phyloP scores from a whole-genome alignment of 2,329 filamentous ascomycete species.

The Triangularia setosa region DNA sequence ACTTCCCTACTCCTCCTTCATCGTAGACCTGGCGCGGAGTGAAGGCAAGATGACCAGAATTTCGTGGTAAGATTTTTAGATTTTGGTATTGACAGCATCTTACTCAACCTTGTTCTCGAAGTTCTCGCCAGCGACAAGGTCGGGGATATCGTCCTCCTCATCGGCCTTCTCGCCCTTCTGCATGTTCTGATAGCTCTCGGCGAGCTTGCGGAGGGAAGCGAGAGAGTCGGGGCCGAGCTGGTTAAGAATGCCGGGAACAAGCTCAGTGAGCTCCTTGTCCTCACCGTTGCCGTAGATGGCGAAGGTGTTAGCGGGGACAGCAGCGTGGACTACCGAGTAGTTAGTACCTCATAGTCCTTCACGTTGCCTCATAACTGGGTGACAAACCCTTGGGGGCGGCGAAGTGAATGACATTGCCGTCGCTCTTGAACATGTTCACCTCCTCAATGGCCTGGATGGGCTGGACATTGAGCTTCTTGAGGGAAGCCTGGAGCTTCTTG shows the following conservation, averaged over 20 bases:
- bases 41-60: constrained; percentile 9
- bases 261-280: constrained; percentile 99
- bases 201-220: constrained; percentile 94
- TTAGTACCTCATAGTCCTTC: constrained; percentile 15
- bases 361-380: not conserved
- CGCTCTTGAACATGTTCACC: constrained; percentile 99
- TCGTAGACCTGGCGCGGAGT: not conserved
- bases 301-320: constrained; percentile 97
- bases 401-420: constrained; percentile 99
- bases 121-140: constrained; percentile 94
- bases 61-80: constrained; percentile 13
- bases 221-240: constrained; percentile 98
- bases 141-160: constrained; percentile 90
- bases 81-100: constrained; percentile 23
- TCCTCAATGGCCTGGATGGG: constrained; percentile 99
- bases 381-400: constrained; percentile 89
- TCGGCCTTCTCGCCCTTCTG: constrained; percentile 83
- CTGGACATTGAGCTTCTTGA: constrained; percentile 99
- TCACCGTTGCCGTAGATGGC: constrained; percentile 98
- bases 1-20: constrained; percentile 11
- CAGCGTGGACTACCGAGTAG: constrained; percentile 73
- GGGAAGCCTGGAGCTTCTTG: constrained; percentile 96
- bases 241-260: constrained; percentile 98
- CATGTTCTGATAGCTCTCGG: constrained; percentile 99
- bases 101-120: constrained; percentile 98